Conservation (phyloP, 352 stramenopile genomes). For the Phytophthora cactorum region DNA sequence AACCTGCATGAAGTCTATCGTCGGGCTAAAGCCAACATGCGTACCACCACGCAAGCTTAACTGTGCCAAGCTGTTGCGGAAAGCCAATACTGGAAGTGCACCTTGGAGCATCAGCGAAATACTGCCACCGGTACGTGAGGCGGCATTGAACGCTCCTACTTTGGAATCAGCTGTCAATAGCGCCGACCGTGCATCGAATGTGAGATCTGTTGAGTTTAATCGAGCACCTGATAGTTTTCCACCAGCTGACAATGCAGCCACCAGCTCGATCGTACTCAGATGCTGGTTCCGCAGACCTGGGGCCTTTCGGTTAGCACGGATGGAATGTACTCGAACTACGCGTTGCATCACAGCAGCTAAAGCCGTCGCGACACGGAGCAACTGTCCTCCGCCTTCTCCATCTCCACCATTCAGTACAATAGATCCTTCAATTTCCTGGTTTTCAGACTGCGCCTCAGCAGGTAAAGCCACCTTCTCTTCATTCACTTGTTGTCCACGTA, state of each 20-base stretch:
- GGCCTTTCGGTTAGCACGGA: slow-evolving; percentile 72
- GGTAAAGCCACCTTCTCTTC: slow-evolving; percentile 11
- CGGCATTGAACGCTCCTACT: slow-evolving; percentile 29
- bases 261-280: slow-evolving; percentile 75
- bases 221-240: slow-evolving; percentile 40
- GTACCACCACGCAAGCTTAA: slow-evolving; percentile 60
- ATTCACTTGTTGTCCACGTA: slow-evolving; percentile 27
- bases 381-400: slow-evolving; percentile 90
- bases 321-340: slow-evolving; percentile 74
- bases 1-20: slow-evolving; percentile 68
- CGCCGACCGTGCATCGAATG: slow-evolving; percentile 35
- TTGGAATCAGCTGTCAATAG: slow-evolving; percentile 8
- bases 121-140: slow-evolving; percentile 58
- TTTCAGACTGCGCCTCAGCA: neutral
- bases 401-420: slow-evolving; percentile 58
- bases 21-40: slow-evolving; percentile 66
- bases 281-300: slow-evolving; percentile 87
- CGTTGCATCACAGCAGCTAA: slow-evolving; percentile 72
- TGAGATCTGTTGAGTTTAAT: slow-evolving; percentile 57
- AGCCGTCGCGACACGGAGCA: slow-evolving; percentile 83
- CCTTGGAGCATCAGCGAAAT: slow-evolving; percentile 76
- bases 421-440: slow-evolving; percentile 21
- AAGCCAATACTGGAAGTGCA: slow-evolving; percentile 54
- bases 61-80: slow-evolving; percentile 29
- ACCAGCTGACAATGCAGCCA: slow-evolving; percentile 39